These are phyloP conservation scores for Truncatella angustata DNA, from an alignment of 2,329 filamentous ascomycete genomes.

Conservation along the genomic window DNA sequence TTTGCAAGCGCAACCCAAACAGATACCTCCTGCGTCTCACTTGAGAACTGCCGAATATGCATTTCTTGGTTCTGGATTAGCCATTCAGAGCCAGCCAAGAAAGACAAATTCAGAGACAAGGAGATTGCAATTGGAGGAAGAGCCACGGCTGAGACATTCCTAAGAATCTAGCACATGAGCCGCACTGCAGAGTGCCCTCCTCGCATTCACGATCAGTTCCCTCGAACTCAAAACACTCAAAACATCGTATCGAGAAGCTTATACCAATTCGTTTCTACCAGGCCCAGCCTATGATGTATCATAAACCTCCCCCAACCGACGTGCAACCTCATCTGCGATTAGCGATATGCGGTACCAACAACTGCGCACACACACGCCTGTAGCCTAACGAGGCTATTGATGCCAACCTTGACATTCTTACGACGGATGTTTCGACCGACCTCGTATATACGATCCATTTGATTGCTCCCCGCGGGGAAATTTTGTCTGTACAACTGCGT, in stretches of 20 bases:
- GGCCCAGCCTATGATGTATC: neutral
- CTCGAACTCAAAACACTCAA: neutral
- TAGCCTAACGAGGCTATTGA: neutral
- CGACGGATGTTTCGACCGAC: neutral
- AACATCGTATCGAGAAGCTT: constrained; percentile 1
- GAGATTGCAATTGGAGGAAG: constrained; percentile 1
- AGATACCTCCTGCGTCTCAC: neutral
- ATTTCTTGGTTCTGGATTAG: constrained; percentile 2
- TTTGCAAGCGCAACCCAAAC: constrained; percentile 12
- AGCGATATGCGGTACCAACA: neutral
- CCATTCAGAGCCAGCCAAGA: neutral
- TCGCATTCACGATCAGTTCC: neutral
- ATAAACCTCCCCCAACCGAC: neutral
- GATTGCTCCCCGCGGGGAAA: neutral
- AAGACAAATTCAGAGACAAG: neutral
- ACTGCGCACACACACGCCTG: neutral
- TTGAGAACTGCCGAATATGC: neutral
- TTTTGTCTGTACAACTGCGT: neutral
- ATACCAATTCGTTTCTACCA: constrained; percentile 1
- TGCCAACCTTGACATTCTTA: neutral
- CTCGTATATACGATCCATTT: neutral
- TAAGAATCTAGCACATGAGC: constrained; percentile 10
- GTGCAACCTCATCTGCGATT: neutral
- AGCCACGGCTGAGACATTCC: constrained; percentile 10
- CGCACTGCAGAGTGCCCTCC: constrained; percentile 1